Conservation (phyloP, 805 yeast genomes). For the Ascoidea asiatica region DNA sequence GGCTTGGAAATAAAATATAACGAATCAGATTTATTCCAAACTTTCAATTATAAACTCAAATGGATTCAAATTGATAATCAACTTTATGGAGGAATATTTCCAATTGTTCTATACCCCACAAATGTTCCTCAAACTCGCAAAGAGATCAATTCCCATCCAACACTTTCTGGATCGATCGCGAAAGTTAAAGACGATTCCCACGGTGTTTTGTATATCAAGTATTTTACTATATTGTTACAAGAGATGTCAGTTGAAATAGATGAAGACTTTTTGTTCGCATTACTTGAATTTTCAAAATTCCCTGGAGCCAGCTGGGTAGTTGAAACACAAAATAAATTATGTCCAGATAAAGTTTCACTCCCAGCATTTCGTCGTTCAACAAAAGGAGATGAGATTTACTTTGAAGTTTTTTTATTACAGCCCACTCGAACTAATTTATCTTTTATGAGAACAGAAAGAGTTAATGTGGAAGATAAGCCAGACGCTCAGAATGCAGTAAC, state of each 20-base stretch:
- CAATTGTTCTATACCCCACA: conserved; percentile 81
- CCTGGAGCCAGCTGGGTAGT: conserved; percentile 70
- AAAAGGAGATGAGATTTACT: conserved; percentile 65
- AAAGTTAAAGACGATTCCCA: conserved; percentile 79
- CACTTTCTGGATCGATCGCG: conserved; percentile 75
- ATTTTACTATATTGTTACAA: conserved; percentile 80
- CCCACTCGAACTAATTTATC: conserved; percentile 84
- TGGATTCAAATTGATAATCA: conserved; percentile 96
- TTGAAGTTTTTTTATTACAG: conserved; percentile 85
- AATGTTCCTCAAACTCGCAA: conserved; percentile 73
- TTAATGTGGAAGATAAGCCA: conserved; percentile 51
- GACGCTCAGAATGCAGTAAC: conserved; percentile 51
- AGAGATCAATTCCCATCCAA: conserved; percentile 83
- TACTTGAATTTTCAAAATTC: conserved; percentile 65
- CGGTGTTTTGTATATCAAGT: conserved; percentile 82
- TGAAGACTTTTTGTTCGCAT: conserved; percentile 78
- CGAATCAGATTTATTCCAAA: conserved; percentile 76
- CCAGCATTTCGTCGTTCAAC: conserved; percentile 55
- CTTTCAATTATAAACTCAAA: conserved; percentile 64
- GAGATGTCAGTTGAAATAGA: conserved; percentile 88
- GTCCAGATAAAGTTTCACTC: conserved; percentile 48
- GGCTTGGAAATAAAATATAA: conserved; percentile 74
- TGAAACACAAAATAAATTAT: conserved; percentile 30
- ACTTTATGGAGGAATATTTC: conserved; percentile 75
- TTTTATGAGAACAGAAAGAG: conserved; percentile 77